Evolutionary conservation across 352 stramenopile species (phyloP), one percentile per base, ranked within the genome.

Genomic region (Phytophthora pluvialis): DNA sequence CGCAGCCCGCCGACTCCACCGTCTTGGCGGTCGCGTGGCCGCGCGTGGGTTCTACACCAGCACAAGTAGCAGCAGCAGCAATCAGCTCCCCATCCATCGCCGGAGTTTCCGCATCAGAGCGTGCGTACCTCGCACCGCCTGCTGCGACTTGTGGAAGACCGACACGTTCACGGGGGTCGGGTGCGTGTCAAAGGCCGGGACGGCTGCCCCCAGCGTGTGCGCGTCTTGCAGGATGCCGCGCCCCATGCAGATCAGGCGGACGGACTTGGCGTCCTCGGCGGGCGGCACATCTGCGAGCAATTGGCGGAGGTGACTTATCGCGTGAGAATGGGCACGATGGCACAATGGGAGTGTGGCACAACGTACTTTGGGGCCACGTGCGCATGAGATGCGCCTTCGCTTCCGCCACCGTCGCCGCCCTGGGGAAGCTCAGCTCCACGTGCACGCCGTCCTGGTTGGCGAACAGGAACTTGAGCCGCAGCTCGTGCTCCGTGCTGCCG

Each of bases 101-200:
- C 51, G 33, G n/a, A 61, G 29, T 38, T 56, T 64, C 11, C 12
- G 39, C 39, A 66, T 15, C 32, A 63, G 8, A 60, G 25, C 18
- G 15, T 3, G 31, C 50, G 55, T 67, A 88, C 76, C 80, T 65
- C 57, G 47, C 39, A 73, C 51, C 16, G 53, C 40, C 4, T 73
- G 50, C 31, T 72, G 46, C 11, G 78, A 47, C 59, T 72, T 86
- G 28, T 77, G 77, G 32, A 90, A 89, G 62, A 91, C 77, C 10
- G 90, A 93, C 3, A 98, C 93, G 77, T 98, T 98, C 45, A 98
- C 84, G n/a, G 95, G 95, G 71, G 95, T 98, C 44, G 95, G 88
- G 64, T 98, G 93, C 38, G 91, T 98, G 47, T 94, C 82, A 70
- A 98, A 98, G n/a, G 86, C 77, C 10, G 95, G 95, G 3, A 98